Conservation (phyloP, 805 yeast species). For the Myxozyma mucilagina region DNA sequence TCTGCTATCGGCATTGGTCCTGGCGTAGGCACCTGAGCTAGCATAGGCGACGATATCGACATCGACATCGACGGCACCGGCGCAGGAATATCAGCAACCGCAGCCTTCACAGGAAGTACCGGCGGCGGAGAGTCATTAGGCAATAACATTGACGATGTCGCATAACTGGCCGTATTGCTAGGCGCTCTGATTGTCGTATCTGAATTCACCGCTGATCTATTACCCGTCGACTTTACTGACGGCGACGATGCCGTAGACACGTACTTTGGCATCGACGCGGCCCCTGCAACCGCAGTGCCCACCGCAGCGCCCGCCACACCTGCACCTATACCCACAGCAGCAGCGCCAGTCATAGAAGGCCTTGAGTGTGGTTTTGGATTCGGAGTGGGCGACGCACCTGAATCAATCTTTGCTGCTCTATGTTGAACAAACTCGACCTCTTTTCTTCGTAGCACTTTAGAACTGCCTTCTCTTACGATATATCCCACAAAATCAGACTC, state of each 20-base stretch:
- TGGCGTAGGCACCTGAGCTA: not conserved
- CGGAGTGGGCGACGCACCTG: not conserved
- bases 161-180: not conserved
- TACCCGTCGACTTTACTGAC: not conserved
- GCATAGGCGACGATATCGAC: slow-evolving; percentile 2
- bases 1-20: not conserved
- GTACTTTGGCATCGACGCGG: not conserved
- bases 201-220: not conserved
- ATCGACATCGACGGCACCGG: not conserved
- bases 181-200: not conserved
- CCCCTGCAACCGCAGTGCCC: not conserved
- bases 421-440: slow-evolving; percentile 40
- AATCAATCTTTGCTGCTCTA: slow-evolving; percentile 1
- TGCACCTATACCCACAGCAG: not conserved
- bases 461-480: slow-evolving; percentile 48
- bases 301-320: not conserved
- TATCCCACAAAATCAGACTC: slow-evolving; percentile 78
- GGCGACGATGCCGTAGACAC: not conserved
- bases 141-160: slow-evolving; percentile 3
- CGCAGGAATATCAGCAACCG: not conserved
- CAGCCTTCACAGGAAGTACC: not conserved
- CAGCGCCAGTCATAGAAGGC: too few relatives aligned
- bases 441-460: slow-evolving; percentile 38
- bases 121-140: not conserved
- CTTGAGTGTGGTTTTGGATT: not conserved